Evolutionary conservation across 257 asterid species (phyloP).

Genomic region (Solanum paucissectum): DNA sequence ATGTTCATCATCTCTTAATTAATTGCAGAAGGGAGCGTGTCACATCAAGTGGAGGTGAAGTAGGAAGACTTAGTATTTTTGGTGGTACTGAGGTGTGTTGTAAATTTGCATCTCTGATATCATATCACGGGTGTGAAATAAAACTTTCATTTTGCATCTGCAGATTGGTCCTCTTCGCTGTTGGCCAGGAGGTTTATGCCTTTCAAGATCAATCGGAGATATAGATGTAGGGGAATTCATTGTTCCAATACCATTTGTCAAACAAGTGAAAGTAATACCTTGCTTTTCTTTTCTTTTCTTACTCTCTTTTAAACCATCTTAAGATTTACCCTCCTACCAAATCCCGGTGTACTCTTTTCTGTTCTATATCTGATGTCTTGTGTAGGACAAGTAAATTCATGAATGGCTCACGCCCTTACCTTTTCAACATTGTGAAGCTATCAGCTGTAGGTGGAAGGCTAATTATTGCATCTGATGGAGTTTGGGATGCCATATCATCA

Average conservation of each 20-base stretch:
- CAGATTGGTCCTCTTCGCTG: slow-evolving; percentile 76
- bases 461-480: slow-evolving; percentile 81
- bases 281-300: not conserved
- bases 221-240: slow-evolving; percentile 78
- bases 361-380: not conserved
- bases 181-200: slow-evolving; percentile 85
- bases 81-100: slow-evolving; percentile 62
- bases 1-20: not conserved
- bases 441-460: slow-evolving; percentile 74
- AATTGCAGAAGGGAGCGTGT: slow-evolving; percentile 75
- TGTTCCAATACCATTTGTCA: slow-evolving; percentile 67
- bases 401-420: not conserved
- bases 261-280: slow-evolving; percentile 60
- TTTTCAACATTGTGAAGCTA: slow-evolving; percentile 22
- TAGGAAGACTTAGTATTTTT: slow-evolving; percentile 59
- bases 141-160: not conserved
- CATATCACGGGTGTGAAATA: not conserved
- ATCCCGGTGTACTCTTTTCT: not conserved
- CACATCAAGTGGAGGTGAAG: slow-evolving; percentile 84
- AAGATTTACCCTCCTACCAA: not conserved
- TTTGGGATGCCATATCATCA: slow-evolving; percentile 79
- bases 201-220: slow-evolving; percentile 74
- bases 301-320: not conserved
- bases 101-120: not conserved
- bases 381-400: not conserved